These are phyloP conservation scores for Talaromyces verruculosus DNA, from an alignment of 2,329 filamentous ascomycete species.

Conservation along the genomic window DNA sequence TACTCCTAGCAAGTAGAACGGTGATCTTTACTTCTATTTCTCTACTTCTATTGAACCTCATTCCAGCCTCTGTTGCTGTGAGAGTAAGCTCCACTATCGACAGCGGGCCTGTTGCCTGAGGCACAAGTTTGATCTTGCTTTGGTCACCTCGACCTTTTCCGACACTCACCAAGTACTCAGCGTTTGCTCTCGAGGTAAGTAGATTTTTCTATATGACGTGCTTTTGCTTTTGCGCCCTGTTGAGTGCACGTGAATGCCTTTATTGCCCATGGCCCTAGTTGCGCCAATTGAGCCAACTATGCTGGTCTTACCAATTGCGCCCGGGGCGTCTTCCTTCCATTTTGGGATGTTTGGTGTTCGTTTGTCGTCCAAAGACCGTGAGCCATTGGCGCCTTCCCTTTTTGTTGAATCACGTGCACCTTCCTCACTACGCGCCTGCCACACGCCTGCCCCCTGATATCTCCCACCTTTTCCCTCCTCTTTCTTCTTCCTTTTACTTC, in stretches of 20 bases:
- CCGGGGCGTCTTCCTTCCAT: neutral
- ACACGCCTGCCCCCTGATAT: neutral
- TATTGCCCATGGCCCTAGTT: neutral
- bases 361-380: neutral
- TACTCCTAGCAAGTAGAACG: neutral
- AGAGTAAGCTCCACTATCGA: slow-evolving; percentile 10
- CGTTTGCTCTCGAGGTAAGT: slow-evolving; percentile 2
- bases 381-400: neutral
- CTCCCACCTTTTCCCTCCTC: neutral
- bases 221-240: neutral
- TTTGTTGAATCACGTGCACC: neutral
- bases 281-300: neutral
- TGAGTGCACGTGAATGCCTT: neutral
- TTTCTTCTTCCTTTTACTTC: neutral
- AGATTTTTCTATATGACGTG: neutral
- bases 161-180: neutral
- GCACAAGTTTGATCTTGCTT: neutral
- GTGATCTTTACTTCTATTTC: neutral
- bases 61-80: neutral
- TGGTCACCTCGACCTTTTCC: neutral
- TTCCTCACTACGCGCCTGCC: neutral
- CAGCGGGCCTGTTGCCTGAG: slow-evolving; percentile 18
- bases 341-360: neutral
- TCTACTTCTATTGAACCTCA: neutral
- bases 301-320: neutral